Conservation (phyloP, 2,329 filamentous ascomycete species). For the Fusarium pseudograminearum region DNA sequence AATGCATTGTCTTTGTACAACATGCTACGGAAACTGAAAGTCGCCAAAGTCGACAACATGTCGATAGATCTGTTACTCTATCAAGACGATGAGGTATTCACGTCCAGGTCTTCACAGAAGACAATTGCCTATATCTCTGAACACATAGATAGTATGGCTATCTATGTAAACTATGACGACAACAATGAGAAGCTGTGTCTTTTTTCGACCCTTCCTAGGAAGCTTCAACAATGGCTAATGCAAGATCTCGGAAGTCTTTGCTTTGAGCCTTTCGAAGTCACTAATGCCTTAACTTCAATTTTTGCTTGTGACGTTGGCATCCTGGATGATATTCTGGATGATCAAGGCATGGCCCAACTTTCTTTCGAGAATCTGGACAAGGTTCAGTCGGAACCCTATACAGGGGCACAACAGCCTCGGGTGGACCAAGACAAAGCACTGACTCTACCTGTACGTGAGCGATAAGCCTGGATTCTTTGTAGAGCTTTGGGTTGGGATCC, state of each 20-base stretch:
- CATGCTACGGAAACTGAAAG: constrained; percentile 4
- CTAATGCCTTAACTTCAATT: constrained; percentile 16
- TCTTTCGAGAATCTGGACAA: constrained; percentile 18
- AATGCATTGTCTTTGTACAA: constrained; percentile 14
- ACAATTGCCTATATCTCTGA: constrained; percentile 8
- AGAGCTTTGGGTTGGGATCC: too few species aligned
- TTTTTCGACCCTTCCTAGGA: constrained; percentile 19
- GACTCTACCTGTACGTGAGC: background rate
- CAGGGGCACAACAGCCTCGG: background rate
- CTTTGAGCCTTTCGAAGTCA: background rate
- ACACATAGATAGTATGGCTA: background rate
- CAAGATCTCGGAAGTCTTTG: background rate
- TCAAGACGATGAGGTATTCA: constrained; percentile 5
- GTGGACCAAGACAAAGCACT: background rate
- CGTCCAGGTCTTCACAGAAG: background rate
- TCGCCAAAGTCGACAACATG: constrained; percentile 15
- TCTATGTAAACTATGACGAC: constrained; percentile 5
- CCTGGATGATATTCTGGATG: constrained; percentile 23
- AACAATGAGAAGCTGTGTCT: constrained; percentile 8
- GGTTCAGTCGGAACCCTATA: too few species aligned
- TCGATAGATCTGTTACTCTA: background rate
- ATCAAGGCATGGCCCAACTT: constrained; percentile 28
- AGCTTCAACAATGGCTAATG: constrained; percentile 28
- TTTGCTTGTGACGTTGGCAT: constrained; percentile 5
- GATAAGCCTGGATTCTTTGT: rapidly evolving